Percentiles rank a stretch among this genome's conserved stretches.
Evolutionary conservation across 768 basidiomycete genomes (phyloP).

Genomic region (Pleurotus djamor): DNA sequence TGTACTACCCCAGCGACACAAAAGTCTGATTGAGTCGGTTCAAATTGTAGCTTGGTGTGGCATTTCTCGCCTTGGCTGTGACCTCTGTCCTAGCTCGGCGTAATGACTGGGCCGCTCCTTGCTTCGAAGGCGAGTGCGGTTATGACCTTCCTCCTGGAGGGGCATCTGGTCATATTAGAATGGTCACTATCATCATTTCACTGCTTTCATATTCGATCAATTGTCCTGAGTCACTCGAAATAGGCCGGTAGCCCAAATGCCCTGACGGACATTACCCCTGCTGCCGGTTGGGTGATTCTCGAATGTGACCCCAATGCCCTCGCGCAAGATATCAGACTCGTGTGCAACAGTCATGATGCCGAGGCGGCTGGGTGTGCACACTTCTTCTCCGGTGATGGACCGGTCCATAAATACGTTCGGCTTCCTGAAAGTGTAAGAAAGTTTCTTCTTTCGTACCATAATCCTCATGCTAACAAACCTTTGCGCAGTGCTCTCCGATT

Average conservation of each 20-base stretch:
- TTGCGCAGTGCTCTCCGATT: constrained; percentile 1
- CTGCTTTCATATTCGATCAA: too few relatives aligned
- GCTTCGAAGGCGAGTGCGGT: not conserved
- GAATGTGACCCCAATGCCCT: constrained; percentile 8
- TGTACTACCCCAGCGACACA: too few relatives aligned
- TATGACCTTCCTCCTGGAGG: not conserved
- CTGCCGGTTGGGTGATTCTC: constrained; percentile 14
- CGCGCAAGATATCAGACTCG: constrained; percentile 13
- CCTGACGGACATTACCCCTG: constrained; percentile 13
- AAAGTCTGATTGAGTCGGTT: not conserved
- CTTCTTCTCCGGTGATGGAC: constrained; percentile 31
- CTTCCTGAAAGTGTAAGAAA: constrained; percentile 43
- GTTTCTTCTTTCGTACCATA: not conserved
- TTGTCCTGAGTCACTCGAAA: too few relatives aligned
- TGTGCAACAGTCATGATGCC: constrained; percentile 7
- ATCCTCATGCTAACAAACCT: too few relatives aligned
- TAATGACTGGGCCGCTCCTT: not conserved
- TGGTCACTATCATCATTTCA: not conserved
- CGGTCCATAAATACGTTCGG: constrained; percentile 49
- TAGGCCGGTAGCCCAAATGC: constrained; percentile 7
- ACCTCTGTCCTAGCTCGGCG: not conserved
- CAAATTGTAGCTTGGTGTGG: not conserved
- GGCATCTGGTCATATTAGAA: not conserved
- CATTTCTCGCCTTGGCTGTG: not conserved
- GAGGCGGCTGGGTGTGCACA: constrained; percentile 31